Percentiles rank a stretch among this genome's conserved stretches.
These are phyloP conservation scores for Ogataea angusta DNA, from an alignment of 805 yeast genomes.

Conservation along the genomic window DNA sequence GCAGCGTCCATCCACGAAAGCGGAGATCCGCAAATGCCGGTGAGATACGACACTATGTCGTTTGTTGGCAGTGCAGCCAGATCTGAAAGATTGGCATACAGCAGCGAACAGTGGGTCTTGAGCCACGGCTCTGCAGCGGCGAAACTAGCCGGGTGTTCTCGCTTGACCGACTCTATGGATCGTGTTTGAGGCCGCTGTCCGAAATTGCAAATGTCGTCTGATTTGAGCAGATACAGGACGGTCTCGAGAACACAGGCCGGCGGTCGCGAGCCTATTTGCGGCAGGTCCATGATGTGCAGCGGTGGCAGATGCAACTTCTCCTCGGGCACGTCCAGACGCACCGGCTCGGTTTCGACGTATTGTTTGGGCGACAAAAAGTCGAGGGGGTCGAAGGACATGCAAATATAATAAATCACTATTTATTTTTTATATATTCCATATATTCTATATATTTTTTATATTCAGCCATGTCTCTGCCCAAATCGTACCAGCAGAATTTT, in stretches of 20 bases:
- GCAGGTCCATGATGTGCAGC: conserved; percentile 58
- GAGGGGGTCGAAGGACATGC: conserved; percentile 22
- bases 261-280: conserved; percentile 44
- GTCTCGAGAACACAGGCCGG: conserved; percentile 43
- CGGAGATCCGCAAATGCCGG: conserved; percentile 46
- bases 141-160: conserved; percentile 29
- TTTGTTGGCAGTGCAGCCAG: conserved; percentile 3
- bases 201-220: conserved; percentile 52
- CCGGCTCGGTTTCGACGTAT: conserved; percentile 14
- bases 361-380: conserved; percentile 17
- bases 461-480: conserved; percentile 59
- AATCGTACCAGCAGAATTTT: conserved; percentile 49
- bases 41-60: conserved; percentile 46
- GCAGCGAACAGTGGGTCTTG: conserved; percentile 33
- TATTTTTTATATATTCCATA: background rate
- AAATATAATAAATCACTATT: background rate
- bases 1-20: conserved; percentile 44
- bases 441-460: background rate
- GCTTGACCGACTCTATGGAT: conserved; percentile 26
- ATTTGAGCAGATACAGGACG: conserved; percentile 47
- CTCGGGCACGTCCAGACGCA: conserved; percentile 13
- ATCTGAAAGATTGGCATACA: conserved; percentile 18
- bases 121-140: conserved; percentile 45
- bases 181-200: conserved; percentile 13
- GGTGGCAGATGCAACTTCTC: conserved; percentile 11